Evolutionary conservation across 768 basidiomycete genomes (phyloP).

Genomic region (Galerina marginata): DNA sequence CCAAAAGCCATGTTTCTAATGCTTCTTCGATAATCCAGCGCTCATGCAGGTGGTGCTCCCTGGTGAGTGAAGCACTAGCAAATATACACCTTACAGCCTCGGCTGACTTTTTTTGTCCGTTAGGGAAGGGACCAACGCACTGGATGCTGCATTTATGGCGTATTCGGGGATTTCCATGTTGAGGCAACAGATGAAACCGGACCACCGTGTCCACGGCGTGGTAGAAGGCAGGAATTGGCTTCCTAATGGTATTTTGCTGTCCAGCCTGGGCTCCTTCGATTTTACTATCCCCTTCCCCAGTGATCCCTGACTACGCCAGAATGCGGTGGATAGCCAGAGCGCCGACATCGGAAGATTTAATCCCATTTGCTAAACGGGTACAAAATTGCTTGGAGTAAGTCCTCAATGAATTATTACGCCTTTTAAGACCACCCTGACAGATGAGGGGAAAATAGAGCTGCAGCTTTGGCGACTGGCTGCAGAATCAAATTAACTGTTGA

Average conservation of each 20-base stretch:
- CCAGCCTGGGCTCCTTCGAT: background rate
- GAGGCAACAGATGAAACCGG: constrained; percentile 87
- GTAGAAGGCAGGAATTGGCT: constrained; percentile 72
- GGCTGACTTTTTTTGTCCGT: background rate
- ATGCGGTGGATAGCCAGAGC: constrained; percentile 79
- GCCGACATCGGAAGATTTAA: constrained; percentile 62
- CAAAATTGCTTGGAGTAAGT: constrained; percentile 71
- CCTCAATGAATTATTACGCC: background rate
- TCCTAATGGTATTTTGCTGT: constrained; percentile 60
- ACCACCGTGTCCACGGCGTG: constrained; percentile 79
- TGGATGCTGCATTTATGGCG: constrained; percentile 87
- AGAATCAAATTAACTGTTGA: constrained; percentile 48
- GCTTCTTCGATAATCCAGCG: constrained; percentile 44
- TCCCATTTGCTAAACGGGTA: constrained; percentile 60
- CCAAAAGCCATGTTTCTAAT: background rate
- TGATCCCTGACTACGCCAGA: constrained; percentile 83
- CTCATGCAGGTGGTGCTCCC: constrained; percentile 80
- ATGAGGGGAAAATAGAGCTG: constrained; percentile 51
- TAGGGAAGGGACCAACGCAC: constrained; percentile 83
- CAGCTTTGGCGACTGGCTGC: constrained; percentile 67
- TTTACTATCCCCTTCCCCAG: constrained; percentile 39
- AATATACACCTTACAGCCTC: background rate
- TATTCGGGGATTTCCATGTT: constrained; percentile 81
- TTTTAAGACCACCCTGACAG: background rate
- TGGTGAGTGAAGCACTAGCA: constrained; percentile 48